Evolutionary conservation across 331 rosid genomes (phyloP), one percentile per base, ranked within the genome.

Genomic region (Malus hybrid): DNA sequence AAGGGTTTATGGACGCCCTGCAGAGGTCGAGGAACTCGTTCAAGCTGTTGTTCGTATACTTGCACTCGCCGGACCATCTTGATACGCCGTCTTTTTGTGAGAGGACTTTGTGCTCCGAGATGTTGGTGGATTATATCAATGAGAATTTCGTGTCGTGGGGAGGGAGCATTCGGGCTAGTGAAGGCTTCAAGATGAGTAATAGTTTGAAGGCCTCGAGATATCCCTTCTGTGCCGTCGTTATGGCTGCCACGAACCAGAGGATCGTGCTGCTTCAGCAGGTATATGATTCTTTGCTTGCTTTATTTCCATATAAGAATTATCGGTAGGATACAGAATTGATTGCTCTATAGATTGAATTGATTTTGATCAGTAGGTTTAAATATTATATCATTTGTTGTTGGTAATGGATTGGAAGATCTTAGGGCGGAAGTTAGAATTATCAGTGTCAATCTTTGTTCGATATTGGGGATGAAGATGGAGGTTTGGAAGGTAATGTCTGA

Each of bases 111-210:
- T 95, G 98, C 61, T 86, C 99, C 0, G 90, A 90, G 29, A 64
- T 78, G 0, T 3, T 92, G 18, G 80, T 80, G 9, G 96, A 86
- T 5, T 95, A 87, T 61, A 83, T 95, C 7, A 92, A 95, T 44
- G 96, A 90, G 84, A 95, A 95, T 64, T 95, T 95, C 53, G 97
- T 95, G 20, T 82, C 93, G 15, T 95, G 99, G 99, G 98, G 97
- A 71, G 99, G 99, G 19, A 92, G 89, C 57, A 95, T 95, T 75
- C 80, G 98, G 28, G 84, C 91, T 7, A 92, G 94, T 74, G 99
- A 95, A 79, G 99, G 99, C 10, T 95, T 95, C 84, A 95, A 92
- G 96, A 95, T 92, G 99, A 89, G 97, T 79, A 92, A 95, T 60
- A 90, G 97, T 76, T 84, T 95, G 85, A 95, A 95, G 85, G 99